phyloP scores from a whole-genome alignment of 75 land plant species.

The Pinus tabuliformis region DNA sequence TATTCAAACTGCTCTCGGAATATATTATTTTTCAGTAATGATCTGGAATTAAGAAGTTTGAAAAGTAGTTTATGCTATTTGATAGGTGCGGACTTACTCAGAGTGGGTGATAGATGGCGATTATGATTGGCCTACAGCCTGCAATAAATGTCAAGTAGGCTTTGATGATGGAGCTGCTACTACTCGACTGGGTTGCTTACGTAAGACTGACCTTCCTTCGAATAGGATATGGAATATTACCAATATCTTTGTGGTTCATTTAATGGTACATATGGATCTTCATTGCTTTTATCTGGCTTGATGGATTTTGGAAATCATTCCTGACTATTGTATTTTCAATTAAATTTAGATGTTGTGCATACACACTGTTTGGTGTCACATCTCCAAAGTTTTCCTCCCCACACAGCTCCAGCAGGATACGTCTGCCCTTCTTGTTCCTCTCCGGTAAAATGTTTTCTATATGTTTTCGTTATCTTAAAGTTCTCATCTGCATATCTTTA shows the following conservation, averaged over 20 bases:
- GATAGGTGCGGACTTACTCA: constrained; percentile 86
- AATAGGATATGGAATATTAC: not conserved
- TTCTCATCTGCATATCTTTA: not conserved
- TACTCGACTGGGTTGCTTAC: constrained; percentile 93
- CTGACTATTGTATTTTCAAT: not conserved
- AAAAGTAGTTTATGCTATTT: not conserved
- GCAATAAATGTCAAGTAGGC: constrained; percentile 56
- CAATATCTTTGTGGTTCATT: not conserved
- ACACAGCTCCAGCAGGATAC: constrained; percentile 97
- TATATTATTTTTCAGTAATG: not conserved
- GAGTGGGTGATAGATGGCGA: constrained; percentile 99
- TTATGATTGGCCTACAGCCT: constrained; percentile 96
- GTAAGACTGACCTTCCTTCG: constrained; percentile 39
- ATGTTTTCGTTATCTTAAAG: not conserved
- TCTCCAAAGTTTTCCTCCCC: constrained; percentile 77
- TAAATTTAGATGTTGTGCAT: constrained; percentile 73
- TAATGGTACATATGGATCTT: not conserved
- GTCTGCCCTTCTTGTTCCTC: constrained; percentile 83
- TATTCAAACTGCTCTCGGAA: not conserved
- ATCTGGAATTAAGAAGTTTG: not conserved
- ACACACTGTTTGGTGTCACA: constrained; percentile 79
- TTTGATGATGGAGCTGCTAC: constrained; percentile 59
- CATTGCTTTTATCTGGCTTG: not conserved
- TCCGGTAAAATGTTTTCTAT: constrained; percentile 46
- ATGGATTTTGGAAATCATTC: not conserved